Evolutionary conservation across 352 stramenopile genomes (phyloP).

Genomic region (Pythium dissimile): DNA sequence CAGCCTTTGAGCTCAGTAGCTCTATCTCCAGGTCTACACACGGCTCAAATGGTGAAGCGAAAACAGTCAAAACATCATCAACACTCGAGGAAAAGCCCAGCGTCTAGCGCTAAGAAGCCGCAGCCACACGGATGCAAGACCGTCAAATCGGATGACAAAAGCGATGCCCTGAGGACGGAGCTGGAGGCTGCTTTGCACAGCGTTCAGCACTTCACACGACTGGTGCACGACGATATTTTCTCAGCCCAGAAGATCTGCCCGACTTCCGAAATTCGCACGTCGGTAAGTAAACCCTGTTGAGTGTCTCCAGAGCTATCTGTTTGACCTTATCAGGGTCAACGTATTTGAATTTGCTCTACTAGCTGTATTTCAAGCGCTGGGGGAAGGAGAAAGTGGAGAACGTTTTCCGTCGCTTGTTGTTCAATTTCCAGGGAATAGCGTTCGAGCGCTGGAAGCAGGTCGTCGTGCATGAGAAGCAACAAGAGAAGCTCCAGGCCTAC

Average conservation of each 20-base stretch:
- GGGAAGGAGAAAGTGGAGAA: conserved; percentile 70
- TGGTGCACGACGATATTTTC: conserved; percentile 75
- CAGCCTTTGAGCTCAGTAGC: too few species aligned
- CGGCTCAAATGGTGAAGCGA: too few species aligned
- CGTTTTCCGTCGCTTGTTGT: conserved; percentile 69
- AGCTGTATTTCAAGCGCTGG: conserved; percentile 82
- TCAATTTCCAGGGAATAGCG: conserved; percentile 58
- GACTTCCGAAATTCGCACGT: conserved; percentile 51
- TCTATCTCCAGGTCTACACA: too few species aligned
- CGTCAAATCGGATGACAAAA: too few species aligned
- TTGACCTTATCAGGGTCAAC: too few species aligned
- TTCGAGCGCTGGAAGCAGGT: conserved; percentile 55
- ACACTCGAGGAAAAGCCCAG: too few species aligned
- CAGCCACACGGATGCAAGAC: too few species aligned
- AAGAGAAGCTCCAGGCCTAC: conserved; percentile 69
- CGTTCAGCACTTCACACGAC: conserved; percentile 60
- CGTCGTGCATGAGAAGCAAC: conserved; percentile 57
- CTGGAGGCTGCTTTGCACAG: conserved; percentile 52
- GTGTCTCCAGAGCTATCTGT: not conserved
- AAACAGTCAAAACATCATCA: too few species aligned
- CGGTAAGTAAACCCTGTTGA: conserved; percentile 22
- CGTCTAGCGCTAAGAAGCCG: too few species aligned
- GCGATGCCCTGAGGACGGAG: conserved; percentile 38
- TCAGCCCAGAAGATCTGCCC: conserved; percentile 69
- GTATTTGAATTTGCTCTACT: too few species aligned